Percentiles rank a stretch among this genome's conserved stretches.
Evolutionary conservation across 352 stramenopile genomes (phyloP).

Genomic region (Globisporangium alternatum): DNA sequence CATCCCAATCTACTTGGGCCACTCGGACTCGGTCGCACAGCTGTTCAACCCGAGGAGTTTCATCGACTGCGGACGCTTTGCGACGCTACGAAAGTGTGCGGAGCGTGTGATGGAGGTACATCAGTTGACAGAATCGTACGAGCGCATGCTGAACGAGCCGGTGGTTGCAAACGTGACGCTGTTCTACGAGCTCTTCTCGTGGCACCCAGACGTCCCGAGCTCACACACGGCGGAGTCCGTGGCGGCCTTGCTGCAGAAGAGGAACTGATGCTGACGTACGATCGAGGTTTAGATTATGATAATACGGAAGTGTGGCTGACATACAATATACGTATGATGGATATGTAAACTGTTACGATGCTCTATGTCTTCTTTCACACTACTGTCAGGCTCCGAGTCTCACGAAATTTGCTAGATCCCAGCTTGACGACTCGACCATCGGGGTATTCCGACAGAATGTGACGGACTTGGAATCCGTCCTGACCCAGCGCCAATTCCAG

Average conservation of each 20-base stretch:
- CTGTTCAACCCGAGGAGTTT: slow-evolving; percentile 39
- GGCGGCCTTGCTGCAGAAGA: neutral
- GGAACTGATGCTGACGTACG: too few species aligned
- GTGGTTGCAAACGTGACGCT: slow-evolving; percentile 27
- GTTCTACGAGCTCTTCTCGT: too few species aligned
- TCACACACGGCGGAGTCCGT: neutral
- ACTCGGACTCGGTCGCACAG: slow-evolving; percentile 36
- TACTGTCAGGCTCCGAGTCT: too few species aligned
- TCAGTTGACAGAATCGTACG: slow-evolving; percentile 28
- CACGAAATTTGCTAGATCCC: too few species aligned
- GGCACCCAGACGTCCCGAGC: neutral
- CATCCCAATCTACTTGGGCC: slow-evolving; percentile 56
- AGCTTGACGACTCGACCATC: too few species aligned
- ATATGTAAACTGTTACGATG: too few species aligned
- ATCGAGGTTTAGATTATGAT: too few species aligned
- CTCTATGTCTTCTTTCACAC: too few species aligned
- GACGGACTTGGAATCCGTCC: too few species aligned
- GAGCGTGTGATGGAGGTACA: slow-evolving; percentile 36
- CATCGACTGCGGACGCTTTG: slow-evolving; percentile 48
- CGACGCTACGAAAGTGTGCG: slow-evolving; percentile 33
- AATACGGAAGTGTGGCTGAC: too few species aligned
- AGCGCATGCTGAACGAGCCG: slow-evolving; percentile 24
- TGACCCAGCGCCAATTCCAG: slow-evolving; percentile 48
- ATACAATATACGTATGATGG: too few species aligned
- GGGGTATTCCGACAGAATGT: too few species aligned